These are phyloP conservation scores for Metschnikowia similis DNA, from an alignment of 805 yeast species.

Conservation along the genomic window DNA sequence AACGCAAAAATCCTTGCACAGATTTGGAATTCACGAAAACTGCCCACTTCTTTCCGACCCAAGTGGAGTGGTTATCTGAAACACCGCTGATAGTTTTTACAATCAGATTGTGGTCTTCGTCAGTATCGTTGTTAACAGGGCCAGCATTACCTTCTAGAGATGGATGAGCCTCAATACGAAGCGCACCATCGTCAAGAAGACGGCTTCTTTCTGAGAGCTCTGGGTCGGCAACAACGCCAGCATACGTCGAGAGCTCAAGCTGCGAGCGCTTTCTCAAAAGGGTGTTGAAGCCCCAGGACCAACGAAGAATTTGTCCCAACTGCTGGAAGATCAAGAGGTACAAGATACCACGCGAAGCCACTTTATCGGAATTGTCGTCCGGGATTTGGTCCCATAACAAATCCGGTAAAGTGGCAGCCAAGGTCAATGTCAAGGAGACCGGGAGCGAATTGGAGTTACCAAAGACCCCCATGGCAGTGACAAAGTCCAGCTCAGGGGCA, in stretches of 20 bases:
- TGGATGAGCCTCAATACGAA: conserved; percentile 4
- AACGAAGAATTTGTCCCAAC: conserved; percentile 74
- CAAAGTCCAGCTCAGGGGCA: conserved; percentile 78
- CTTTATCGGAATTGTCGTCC: conserved; percentile 61
- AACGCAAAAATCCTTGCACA: conserved; percentile 26
- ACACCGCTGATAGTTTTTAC: neutral
- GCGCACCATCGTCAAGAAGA: conserved; percentile 6
- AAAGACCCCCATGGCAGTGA: conserved; percentile 94
- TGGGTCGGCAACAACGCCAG: neutral
- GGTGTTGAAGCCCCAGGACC: conserved; percentile 86
- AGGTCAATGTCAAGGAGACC: conserved; percentile 79
- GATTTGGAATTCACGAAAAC: conserved; percentile 8
- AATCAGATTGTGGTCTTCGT: neutral
- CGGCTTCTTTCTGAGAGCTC: neutral
- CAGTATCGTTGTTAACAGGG: neutral
- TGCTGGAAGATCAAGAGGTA: conserved; percentile 76
- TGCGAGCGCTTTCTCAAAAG: conserved; percentile 51
- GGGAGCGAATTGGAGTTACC: conserved; percentile 95
- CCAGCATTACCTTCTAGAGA: neutral
- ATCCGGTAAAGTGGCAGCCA: conserved; percentile 71
- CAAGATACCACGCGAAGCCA: conserved; percentile 74
- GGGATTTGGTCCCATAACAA: conserved; percentile 71
- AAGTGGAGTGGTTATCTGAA: neutral
- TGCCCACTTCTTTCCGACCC: conserved; percentile 2
- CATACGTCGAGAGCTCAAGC: conserved; percentile 24